These are phyloP conservation scores for Cytospora schulzeri DNA, from an alignment of 2,329 filamentous ascomycete species.

Conservation along the genomic window DNA sequence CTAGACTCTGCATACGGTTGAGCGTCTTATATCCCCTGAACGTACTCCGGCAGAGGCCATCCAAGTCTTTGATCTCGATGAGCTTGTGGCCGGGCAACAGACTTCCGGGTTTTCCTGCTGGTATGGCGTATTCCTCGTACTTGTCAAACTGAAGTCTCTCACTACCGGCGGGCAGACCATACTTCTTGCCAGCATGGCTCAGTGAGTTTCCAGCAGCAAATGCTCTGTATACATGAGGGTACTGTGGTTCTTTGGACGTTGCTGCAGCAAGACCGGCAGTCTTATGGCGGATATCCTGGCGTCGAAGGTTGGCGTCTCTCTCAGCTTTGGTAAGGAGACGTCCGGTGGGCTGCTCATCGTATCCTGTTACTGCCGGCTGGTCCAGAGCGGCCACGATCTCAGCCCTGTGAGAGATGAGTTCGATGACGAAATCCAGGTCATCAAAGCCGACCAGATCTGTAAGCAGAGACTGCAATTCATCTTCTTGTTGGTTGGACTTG, in stretches of 20 bases:
- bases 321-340: conserved; percentile 74
- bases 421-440: conserved; percentile 89
- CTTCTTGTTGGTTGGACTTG: conserved; percentile 67
- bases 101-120: conserved; percentile 76
- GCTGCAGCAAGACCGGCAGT: conserved; percentile 69
- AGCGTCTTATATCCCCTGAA: conserved; percentile 92
- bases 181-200: conserved; percentile 77
- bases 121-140: conserved; percentile 89
- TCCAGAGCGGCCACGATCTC: conserved; percentile 58
- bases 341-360: conserved; percentile 34
- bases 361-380: conserved; percentile 36
- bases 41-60: conserved; percentile 85
- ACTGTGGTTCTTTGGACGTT: conserved; percentile 73
- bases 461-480: conserved; percentile 87
- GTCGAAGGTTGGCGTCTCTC: conserved; percentile 75
- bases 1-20: conserved; percentile 97
- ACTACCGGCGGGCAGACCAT: conserved; percentile 76
- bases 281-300: conserved; percentile 83
- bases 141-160: conserved; percentile 70
- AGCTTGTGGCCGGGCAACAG: conserved; percentile 74
- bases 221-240: conserved; percentile 90
- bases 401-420: conserved; percentile 77
- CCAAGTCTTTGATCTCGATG: conserved; percentile 77
- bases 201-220: conserved; percentile 86
- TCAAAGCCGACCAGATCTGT: conserved; percentile 92